phyloP scores from a whole-genome alignment of 345 rosid species.

The Eucalyptus sp. region DNA sequence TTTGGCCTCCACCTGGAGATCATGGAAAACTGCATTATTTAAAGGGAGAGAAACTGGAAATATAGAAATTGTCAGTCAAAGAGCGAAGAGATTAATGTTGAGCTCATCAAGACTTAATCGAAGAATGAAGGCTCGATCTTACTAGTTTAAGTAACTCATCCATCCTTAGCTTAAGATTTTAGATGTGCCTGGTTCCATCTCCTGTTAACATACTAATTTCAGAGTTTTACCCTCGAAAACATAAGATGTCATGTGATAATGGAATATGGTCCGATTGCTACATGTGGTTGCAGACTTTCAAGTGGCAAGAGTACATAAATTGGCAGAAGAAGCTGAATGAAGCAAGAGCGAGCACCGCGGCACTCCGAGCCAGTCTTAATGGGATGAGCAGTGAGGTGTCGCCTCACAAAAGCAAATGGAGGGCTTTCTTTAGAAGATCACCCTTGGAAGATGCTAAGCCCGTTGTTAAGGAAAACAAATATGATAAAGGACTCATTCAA shows the following conservation, averaged over 20 bases:
- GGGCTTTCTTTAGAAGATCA: conserved; percentile 43
- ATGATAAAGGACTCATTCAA: conserved; percentile 47
- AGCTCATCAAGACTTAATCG: neutral
- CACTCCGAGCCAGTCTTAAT: conserved; percentile 44
- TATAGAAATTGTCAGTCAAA: neutral
- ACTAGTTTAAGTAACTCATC: neutral
- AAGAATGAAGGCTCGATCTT: neutral
- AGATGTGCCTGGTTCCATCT: neutral
- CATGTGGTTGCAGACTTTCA: conserved; percentile 44
- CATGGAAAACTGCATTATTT: neutral
- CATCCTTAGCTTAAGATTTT: neutral
- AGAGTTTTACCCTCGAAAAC: neutral
- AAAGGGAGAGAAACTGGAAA: neutral
- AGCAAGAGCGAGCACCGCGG: conserved; percentile 56
- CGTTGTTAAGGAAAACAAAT: conserved; percentile 33
- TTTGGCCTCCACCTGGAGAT: neutral
- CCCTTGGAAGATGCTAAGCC: conserved; percentile 28
- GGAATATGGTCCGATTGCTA: neutral
- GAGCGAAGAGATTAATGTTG: neutral
- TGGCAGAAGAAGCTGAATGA: conserved; percentile 73
- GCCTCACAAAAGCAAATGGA: conserved; percentile 45
- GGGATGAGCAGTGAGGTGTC: conserved; percentile 13
- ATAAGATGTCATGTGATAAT: neutral
- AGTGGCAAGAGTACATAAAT: conserved; percentile 81
- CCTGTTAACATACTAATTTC: neutral